phyloP scores from a whole-genome alignment of 352 stramenopile genomes.

The Pythium inflatum region DNA sequence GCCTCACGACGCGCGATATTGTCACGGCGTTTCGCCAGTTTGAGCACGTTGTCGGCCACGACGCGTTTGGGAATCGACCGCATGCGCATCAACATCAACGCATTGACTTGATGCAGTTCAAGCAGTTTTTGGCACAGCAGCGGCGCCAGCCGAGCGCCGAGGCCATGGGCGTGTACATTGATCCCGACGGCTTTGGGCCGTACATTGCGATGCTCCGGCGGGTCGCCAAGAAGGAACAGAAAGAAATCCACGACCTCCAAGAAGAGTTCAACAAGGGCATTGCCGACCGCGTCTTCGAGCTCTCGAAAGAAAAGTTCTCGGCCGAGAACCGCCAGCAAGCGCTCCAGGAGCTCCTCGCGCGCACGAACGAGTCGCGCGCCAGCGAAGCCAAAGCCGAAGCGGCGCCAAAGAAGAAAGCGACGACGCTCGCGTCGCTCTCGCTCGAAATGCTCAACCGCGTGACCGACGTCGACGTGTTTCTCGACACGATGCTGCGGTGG shows the following conservation, averaged over 20 bases:
- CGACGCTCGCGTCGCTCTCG: conserved; percentile 65
- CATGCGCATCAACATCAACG: conserved; percentile 42
- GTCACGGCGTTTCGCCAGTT: conserved; percentile 69
- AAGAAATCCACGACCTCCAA: conserved; percentile 80
- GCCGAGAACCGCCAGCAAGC: conserved; percentile 77
- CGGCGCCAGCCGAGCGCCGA: conserved; percentile 63
- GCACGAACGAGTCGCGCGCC: conserved; percentile 34
- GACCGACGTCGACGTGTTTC: conserved; percentile 80
- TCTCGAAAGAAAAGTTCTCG: conserved; percentile 87
- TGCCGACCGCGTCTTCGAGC: conserved; percentile 76
- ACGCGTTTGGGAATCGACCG: conserved; percentile 47
- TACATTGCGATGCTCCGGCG: conserved; percentile 82
- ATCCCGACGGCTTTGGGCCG: conserved; percentile 65
- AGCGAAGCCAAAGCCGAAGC: too few species aligned
- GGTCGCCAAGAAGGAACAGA: conserved; percentile 75
- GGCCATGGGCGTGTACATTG: conserved; percentile 68
- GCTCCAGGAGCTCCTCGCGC: conserved; percentile 62
- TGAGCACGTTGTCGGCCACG: conserved; percentile 60
- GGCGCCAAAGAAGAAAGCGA: conserved; percentile 7
- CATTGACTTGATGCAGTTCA: conserved; percentile 73
- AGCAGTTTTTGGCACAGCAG: conserved; percentile 73
- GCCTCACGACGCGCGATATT: conserved; percentile 72
- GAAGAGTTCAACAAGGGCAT: conserved; percentile 83
- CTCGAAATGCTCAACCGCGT: conserved; percentile 82
- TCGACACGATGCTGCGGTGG: conserved; percentile 78